A percentile compares a stretch with the other conserved stretches of the same genome.
Evolutionary conservation across 306 rosid genomes (phyloP).

Genomic region (Trichosanthes cucumerina): DNA sequence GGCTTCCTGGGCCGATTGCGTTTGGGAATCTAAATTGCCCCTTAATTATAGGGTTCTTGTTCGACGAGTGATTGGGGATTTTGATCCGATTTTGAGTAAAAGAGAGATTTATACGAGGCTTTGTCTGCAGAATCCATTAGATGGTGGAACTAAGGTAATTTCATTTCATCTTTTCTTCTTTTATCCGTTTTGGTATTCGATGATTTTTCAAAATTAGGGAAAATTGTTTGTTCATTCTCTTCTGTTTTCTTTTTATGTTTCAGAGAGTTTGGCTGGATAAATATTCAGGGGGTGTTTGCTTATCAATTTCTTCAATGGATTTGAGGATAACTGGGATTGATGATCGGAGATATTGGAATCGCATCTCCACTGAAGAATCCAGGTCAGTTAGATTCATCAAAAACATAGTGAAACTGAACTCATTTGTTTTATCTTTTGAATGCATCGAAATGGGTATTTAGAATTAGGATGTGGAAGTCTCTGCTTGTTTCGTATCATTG

Average conservation of each 20-base stretch:
- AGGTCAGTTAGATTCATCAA: constrained; percentile 38
- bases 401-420: neutral
- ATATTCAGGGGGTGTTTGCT: constrained; percentile 54
- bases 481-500: constrained; percentile 17
- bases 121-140: constrained; percentile 39
- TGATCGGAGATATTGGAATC: constrained; percentile 69
- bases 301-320: constrained; percentile 64
- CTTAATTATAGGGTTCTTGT: constrained; percentile 39
- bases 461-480: constrained; percentile 6
- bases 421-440: neutral
- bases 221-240: neutral
- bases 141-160: constrained; percentile 64
- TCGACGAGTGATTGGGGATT: constrained; percentile 28
- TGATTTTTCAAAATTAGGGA: neutral
- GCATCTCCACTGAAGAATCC: constrained; percentile 23
- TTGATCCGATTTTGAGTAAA: constrained; percentile 32
- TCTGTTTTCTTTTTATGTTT: neutral
- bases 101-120: constrained; percentile 56
- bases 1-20: constrained; percentile 77
- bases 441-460: neutral
- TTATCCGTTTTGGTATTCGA: neutral
- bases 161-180: neutral
- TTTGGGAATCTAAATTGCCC: constrained; percentile 89
- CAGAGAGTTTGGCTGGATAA: constrained; percentile 91
- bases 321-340: constrained; percentile 78